Base-by-base conservation (phyloP, 345 rosid species). In the Gossypioides kirkii region DNA sequence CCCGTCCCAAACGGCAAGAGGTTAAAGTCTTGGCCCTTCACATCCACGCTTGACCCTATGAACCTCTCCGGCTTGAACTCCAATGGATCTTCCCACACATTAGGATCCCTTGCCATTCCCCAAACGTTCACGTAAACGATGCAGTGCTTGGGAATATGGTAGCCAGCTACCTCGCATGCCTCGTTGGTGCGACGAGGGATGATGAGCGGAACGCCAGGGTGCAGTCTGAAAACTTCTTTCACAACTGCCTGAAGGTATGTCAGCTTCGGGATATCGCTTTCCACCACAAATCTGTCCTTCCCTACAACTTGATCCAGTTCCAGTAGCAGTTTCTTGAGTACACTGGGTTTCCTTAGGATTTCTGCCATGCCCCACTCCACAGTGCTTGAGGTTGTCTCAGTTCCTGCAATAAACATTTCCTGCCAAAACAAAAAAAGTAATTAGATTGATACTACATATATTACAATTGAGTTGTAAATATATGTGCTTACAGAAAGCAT, bases 1-100 rank as follows among this genome's bases (percentile, higher is more conserved):
- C 84, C 84, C 1, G 84, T 22, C 12, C 84, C 91, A 41, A 87
- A 87, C 0, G 89, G 91, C 55, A 85, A 65, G 60, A 87, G 74
- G 14, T 77, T 79, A 16, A 77, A 81, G 77, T 85, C 85, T 75
- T 85, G 84, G 0, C 84, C 84, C 68, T 76, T 76, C n/a, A 64
- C 77, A 6, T 76, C 77, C 3, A 76, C 13, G 8, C 42, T 56
- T 4, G 71, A 67, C 55, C 71, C 71, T 1, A 67, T 23, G 73
- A 70, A 70, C 73, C 61, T 52, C 28, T 70, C 61, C 0, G 82
- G 82, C n/a, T 42, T 26, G 71, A 80, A 80, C 26, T 66, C 69
- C 0, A 54, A 32, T 25, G 75, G 80, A 10, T 73, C 25, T 6
- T 73, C 80, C 80, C 83, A 76, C 16, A 76, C 26, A 9, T 25